Base-by-base conservation (phyloP, 2,329 filamentous ascomycete species). In the Drechslera avenae region DNA sequence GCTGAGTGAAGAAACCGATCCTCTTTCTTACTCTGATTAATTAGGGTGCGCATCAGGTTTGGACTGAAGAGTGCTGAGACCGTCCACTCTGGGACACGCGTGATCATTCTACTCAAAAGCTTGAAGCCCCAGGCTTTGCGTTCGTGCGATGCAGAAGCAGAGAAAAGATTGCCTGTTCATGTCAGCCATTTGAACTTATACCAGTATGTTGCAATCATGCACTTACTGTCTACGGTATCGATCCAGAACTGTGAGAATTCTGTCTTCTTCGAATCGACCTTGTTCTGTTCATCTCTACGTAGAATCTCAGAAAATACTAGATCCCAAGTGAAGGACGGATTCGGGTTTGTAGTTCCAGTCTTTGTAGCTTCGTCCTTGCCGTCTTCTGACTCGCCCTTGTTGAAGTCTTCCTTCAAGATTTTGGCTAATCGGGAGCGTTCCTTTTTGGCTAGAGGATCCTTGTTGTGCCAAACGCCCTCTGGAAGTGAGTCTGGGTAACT, bases 121-220 rank as follows among this genome's bases (percentile, higher is more conserved):
- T 92, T 85, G 74, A 97, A 93, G 0, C 94, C 94, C 73, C 91
- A 91, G 66, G 90, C 91, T 73, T 97, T 97, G 48, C 95, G 88
- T 62, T 92, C 90, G 35, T 92, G 86, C 1, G 91, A 95, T 6
- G 92, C 88, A 9, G 83, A 85, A 49, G 87, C 84, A 5, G 90
- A 87, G 69, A 97, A 97, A 3, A 97, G 81, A 7, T 89, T 88
- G 68, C 93, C 89, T 93, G 56, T 0, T 37, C 30, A 10, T 17
- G n/a, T 49, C 14, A 49, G 39, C 14, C 2, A 46, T 26, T 32
- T 62, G n/a, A 64, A 39, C 39, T 43, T 35, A 35, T 7, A 12
- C 26, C 4, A 9, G 18, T 17, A 32, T 12, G 16, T 17, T 8
- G 2, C 12, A 23, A n/a, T 19, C 2, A 19, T 48, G n/a, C 50